phyloP scores from a whole-genome alignment of 2,329 filamentous ascomycete genomes.

The Calonectria pseudoturangicola region DNA sequence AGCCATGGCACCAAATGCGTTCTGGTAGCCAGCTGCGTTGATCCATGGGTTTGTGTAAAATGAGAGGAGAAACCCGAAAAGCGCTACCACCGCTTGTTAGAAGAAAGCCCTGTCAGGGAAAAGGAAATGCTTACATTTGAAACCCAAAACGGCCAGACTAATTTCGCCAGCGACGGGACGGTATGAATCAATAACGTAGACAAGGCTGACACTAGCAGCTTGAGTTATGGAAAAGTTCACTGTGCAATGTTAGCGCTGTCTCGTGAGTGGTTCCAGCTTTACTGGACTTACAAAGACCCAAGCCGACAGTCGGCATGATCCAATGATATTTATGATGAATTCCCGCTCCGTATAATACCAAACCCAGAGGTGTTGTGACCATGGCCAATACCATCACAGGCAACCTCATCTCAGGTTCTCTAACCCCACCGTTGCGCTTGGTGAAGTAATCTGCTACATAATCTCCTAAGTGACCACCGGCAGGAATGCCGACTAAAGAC shows the following conservation, averaged over 20 bases:
- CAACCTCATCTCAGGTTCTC: slow-evolving; percentile 77
- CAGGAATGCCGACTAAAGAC: slow-evolving; percentile 68
- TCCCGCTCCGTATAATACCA: slow-evolving; percentile 69
- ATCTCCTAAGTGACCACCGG: slow-evolving; percentile 69
- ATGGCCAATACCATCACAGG: slow-evolving; percentile 71
- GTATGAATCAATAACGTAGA: slow-evolving; percentile 76
- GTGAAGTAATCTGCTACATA: slow-evolving; percentile 70
- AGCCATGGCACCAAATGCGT: slow-evolving; percentile 75
- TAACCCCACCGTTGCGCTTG: slow-evolving; percentile 70
- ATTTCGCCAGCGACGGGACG: slow-evolving; percentile 75
- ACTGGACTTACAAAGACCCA: slow-evolving; percentile 68
- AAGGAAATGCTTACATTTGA: slow-evolving; percentile 67
- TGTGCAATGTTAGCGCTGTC: slow-evolving; percentile 49
- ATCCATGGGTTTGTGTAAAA: slow-evolving; percentile 79
- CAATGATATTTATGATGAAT: slow-evolving; percentile 69
- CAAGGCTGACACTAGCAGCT: slow-evolving; percentile 72
- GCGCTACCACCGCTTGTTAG: slow-evolving; percentile 58
- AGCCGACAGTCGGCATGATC: slow-evolving; percentile 73
- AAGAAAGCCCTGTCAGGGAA: not conserved
- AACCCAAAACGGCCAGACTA: slow-evolving; percentile 71
- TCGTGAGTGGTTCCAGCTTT: not conserved
- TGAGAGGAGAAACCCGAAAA: slow-evolving; percentile 75
- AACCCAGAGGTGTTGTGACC: slow-evolving; percentile 67
- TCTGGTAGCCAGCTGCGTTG: slow-evolving; percentile 66
- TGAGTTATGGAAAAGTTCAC: slow-evolving; percentile 75